A percentile compares a stretch with the other conserved stretches of the same genome.
Evolutionary conservation across 1,284 basidiomycete species (phyloP).

Genomic region (Phellopilus nigrolimitatus): DNA sequence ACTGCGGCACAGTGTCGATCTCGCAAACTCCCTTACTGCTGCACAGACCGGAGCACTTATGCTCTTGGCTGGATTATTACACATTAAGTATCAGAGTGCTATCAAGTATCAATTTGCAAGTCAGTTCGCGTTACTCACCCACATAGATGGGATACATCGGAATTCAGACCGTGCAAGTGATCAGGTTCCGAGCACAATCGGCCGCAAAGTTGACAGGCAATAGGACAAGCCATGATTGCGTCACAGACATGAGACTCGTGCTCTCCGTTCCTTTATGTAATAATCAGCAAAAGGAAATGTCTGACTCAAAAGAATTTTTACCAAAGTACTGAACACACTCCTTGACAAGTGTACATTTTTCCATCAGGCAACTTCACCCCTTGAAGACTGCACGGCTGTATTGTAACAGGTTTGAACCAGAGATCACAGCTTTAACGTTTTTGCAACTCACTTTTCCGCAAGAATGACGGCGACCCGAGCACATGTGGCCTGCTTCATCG

Average conservation of each 20-base stretch:
- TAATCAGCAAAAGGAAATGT: background rate
- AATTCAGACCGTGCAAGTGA: slow-evolving; percentile 49
- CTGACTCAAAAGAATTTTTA: slow-evolving; percentile 24
- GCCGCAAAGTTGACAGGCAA: slow-evolving; percentile 49
- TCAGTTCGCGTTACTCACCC: slow-evolving; percentile 41
- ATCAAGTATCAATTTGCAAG: no score
- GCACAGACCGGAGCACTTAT: slow-evolving; percentile 43
- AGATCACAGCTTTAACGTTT: background rate
- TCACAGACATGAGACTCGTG: slow-evolving; percentile 48
- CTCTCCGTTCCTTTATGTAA: slow-evolving; percentile 35
- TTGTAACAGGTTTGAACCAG: background rate
- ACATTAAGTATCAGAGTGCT: background rate
- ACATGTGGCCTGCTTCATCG: slow-evolving; percentile 43
- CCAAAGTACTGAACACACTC: slow-evolving; percentile 42
- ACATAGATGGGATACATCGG: slow-evolving; percentile 47
- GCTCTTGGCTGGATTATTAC: slow-evolving; percentile 38
- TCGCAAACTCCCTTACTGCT: slow-evolving; percentile 46
- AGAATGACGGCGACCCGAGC: slow-evolving; percentile 47
- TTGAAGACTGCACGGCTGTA: slow-evolving; percentile 43
- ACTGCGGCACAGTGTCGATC: slow-evolving; percentile 52
- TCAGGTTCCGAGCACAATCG: slow-evolving; percentile 43
- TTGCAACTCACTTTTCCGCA: slow-evolving; percentile 43
- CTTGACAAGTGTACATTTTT: slow-evolving; percentile 36
- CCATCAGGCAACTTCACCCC: slow-evolving; percentile 32
- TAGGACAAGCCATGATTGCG: slow-evolving; percentile 42